Conservation (phyloP, 2,329 filamentous ascomycete species). For the Sordariomycetes sp. region DNA sequence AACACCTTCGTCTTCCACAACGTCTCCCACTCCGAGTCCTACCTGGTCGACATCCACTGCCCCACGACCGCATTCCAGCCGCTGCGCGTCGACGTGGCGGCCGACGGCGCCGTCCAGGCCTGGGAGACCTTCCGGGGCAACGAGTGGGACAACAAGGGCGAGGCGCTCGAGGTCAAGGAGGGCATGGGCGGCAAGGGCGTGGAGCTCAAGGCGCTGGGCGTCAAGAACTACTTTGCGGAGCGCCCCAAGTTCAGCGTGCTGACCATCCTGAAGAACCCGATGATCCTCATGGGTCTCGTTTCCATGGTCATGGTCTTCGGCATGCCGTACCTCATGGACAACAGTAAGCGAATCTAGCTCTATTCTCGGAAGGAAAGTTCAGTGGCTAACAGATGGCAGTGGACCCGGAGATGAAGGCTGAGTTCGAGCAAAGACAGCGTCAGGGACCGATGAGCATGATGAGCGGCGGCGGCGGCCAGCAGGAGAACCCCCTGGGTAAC, state of each 20-base stretch:
- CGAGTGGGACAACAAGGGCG: constrained; percentile 81
- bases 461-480: constrained; percentile 27
- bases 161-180: constrained; percentile 36
- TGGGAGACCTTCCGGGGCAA: constrained; percentile 87
- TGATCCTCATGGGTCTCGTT: constrained; percentile 87
- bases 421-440: constrained; percentile 87
- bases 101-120: constrained; percentile 41
- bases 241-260: constrained; percentile 71
- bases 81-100: constrained; percentile 64
- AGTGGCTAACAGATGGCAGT: constrained; percentile 42
- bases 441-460: constrained; percentile 56
- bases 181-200: constrained; percentile 34
- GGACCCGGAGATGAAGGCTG: constrained; percentile 91
- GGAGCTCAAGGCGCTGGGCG: constrained; percentile 50
- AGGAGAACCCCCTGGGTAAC: constrained; percentile 36
- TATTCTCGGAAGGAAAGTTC: not conserved
- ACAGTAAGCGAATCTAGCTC: constrained; percentile 58
- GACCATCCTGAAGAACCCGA: constrained; percentile 81
- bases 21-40: constrained; percentile 56
- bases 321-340: constrained; percentile 92
- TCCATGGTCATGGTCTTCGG: constrained; percentile 79
- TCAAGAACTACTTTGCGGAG: constrained; percentile 70
- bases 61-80: constrained; percentile 68
- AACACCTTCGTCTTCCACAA: constrained; percentile 72
- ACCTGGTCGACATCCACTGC: constrained; percentile 75